These are phyloP conservation scores for Penicillium cinerascens DNA, from an alignment of 495 filamentous ascomycete species.

Conservation along the genomic window DNA sequence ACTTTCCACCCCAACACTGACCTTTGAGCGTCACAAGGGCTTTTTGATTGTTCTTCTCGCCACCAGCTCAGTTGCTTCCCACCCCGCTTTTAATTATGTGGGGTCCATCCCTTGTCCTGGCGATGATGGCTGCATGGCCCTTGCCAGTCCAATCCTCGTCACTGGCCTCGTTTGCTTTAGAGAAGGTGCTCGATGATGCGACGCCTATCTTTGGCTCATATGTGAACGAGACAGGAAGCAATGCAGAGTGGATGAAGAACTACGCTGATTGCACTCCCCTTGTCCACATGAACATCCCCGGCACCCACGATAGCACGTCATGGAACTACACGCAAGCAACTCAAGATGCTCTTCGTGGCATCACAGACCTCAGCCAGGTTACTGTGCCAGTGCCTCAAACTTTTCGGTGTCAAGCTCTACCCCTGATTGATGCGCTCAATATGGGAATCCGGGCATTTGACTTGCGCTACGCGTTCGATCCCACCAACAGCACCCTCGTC, in stretches of 20 bases:
- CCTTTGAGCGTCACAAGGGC: too few species aligned
- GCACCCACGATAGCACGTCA: slow-evolving; percentile 51
- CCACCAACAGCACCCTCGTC: slow-evolving; percentile 39
- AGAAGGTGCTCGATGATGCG: slow-evolving; percentile 41
- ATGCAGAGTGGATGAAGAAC: slow-evolving; percentile 45
- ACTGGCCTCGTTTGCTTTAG: slow-evolving; percentile 33
- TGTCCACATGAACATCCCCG: slow-evolving; percentile 51
- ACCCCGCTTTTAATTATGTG: not conserved
- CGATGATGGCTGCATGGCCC: slow-evolving; percentile 1
- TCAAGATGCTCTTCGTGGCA: slow-evolving; percentile 31
- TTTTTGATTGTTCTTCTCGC: too few species aligned
- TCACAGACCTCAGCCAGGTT: slow-evolving; percentile 38
- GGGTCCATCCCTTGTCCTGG: not conserved
- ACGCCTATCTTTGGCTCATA: slow-evolving; percentile 42
- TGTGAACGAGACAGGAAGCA: slow-evolving; percentile 13
- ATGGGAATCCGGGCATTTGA: slow-evolving; percentile 52
- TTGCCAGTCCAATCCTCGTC: slow-evolving; percentile 2
- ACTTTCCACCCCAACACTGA: too few species aligned
- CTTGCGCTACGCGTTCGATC: slow-evolving; percentile 46
- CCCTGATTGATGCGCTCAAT: slow-evolving; percentile 38
- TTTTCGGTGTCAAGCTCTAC: slow-evolving; percentile 42
- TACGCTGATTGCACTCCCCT: slow-evolving; percentile 41
- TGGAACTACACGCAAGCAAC: slow-evolving; percentile 52
- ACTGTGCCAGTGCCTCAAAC: slow-evolving; percentile 21
- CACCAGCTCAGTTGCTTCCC: too few species aligned